These are phyloP conservation scores for Allantophomopsis lycopodina DNA, from an alignment of 2,329 filamentous ascomycete genomes.

Conservation along the genomic window DNA sequence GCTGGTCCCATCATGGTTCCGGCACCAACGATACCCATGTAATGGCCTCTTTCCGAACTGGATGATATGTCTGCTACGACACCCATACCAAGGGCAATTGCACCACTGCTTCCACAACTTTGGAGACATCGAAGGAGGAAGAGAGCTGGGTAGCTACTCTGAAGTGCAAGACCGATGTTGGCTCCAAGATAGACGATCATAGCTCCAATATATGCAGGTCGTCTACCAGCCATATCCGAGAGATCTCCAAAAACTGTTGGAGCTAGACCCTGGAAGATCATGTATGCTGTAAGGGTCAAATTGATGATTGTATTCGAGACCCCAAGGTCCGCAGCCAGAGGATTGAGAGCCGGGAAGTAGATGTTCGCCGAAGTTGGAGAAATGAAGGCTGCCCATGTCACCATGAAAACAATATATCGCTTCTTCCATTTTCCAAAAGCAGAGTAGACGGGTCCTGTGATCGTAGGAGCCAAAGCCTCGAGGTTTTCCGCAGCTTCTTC, in stretches of 20 bases:
- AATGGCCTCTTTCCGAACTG: slow-evolving; percentile 44
- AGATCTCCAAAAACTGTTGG: slow-evolving; percentile 42
- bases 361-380: slow-evolving; percentile 41
- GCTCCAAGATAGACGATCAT: slow-evolving; percentile 38
- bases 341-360: slow-evolving; percentile 37
- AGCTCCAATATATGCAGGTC: slow-evolving; percentile 37
- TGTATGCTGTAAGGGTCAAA: slow-evolving; percentile 23
- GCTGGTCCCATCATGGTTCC: slow-evolving; percentile 36
- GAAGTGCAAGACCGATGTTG: slow-evolving; percentile 37
- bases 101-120: slow-evolving; percentile 40
- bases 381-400: slow-evolving; percentile 35
- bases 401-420: slow-evolving; percentile 34
- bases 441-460: slow-evolving; percentile 2
- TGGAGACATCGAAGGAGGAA: slow-evolving; percentile 40
- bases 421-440: slow-evolving; percentile 15
- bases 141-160: slow-evolving; percentile 32
- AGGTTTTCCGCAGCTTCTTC: slow-evolving; percentile 1
- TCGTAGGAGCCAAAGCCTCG: neutral
- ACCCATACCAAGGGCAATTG: slow-evolving; percentile 39
- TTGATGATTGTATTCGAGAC: slow-evolving; percentile 25
- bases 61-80: slow-evolving; percentile 52
- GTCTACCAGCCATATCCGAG: slow-evolving; percentile 36
- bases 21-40: slow-evolving; percentile 49
- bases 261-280: slow-evolving; percentile 42
- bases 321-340: slow-evolving; percentile 30